Evolutionary conservation across 1,284 basidiomycete genomes (phyloP).

Genomic region (Golubevia pallescens): DNA sequence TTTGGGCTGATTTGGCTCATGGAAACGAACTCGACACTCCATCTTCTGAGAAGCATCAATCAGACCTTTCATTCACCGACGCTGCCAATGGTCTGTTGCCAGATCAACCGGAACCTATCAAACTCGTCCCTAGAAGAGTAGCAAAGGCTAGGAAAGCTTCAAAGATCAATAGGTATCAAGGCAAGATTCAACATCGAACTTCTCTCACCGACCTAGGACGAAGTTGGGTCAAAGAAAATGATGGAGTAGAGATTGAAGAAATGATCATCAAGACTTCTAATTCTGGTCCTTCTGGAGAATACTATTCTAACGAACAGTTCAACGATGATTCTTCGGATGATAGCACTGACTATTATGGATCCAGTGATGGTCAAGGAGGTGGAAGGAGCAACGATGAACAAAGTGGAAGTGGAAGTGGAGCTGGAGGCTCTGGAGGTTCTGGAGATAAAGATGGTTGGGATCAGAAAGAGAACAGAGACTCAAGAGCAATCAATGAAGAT

Average conservation of each 20-base stretch:
- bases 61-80: not conserved
- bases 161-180: not conserved
- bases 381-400: constrained; percentile 7
- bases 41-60: not conserved
- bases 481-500: constrained; percentile 7
- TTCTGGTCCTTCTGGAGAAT: constrained; percentile 1
- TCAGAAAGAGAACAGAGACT: not conserved
- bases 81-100: not conserved
- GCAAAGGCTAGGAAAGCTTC: constrained; percentile 6
- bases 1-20: constrained; percentile 1
- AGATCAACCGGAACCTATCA: not conserved
- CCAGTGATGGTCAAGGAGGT: constrained; percentile 40
- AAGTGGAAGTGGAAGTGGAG: constrained; percentile 23
- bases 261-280: not conserved
- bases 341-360: constrained; percentile 42
- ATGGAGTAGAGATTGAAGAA: not conserved
- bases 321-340: constrained; percentile 10
- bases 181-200: constrained; percentile 13
- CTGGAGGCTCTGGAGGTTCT: constrained; percentile 12
- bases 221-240: constrained; percentile 8
- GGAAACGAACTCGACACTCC: constrained; percentile 6
- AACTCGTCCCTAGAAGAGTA: not conserved
- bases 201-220: constrained; percentile 19
- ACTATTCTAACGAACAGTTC: not conserved
- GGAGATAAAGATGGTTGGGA: constrained; percentile 18